Evolutionary conservation across 2,329 filamentous ascomycete genomes (phyloP), one percentile per base, ranked within the genome.

Genomic region (Aschersonia sp.): DNA sequence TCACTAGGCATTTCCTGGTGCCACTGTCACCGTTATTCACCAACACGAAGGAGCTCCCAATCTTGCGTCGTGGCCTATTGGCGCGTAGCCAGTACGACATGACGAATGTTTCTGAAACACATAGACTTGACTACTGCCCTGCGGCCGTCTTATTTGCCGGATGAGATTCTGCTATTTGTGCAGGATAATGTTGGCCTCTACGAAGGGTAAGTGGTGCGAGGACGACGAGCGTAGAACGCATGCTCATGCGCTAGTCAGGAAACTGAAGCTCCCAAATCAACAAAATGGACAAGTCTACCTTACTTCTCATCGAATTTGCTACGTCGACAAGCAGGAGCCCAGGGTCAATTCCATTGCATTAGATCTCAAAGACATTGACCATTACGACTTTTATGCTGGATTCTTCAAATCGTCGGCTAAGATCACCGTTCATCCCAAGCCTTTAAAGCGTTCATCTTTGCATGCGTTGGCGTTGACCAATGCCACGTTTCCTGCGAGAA

Each of bases 101-200:
- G 71, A 84, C 87, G 85, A 75, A 97, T 97, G 90, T 95, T 94
- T 78, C 76, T 96, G 75, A 90, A 94, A 75, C 81, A 85, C 58
- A 78, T 97, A 65, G 90, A 98, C 69, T 79, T 98, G 60, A 98
- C 92, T 50, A 95, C 90, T 70, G 92, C 92, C 62, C 78, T 96
- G 62, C 85, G 92, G 73, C 92, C 92, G 58, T 85, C 83, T 52
- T 84, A 96, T 63, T 78, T 94, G 55, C 85, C 87, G 60, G 92
- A 96, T 73, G 92, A 98, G 76, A 85, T 87, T 56, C 74, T 97
- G 47, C 76, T 98, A 51, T 97, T 95, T 68, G 90, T 98, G 50
- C 90, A 97, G 70, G 89, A 97, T 73, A 89, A 87, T 64, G 89
- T 98, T 58, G 92, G 92, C 56, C 74, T 98, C 52, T 98, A 98